phyloP scores from a whole-genome alignment of 108 stramenopile species.

The Skeletonema tropicum region DNA sequence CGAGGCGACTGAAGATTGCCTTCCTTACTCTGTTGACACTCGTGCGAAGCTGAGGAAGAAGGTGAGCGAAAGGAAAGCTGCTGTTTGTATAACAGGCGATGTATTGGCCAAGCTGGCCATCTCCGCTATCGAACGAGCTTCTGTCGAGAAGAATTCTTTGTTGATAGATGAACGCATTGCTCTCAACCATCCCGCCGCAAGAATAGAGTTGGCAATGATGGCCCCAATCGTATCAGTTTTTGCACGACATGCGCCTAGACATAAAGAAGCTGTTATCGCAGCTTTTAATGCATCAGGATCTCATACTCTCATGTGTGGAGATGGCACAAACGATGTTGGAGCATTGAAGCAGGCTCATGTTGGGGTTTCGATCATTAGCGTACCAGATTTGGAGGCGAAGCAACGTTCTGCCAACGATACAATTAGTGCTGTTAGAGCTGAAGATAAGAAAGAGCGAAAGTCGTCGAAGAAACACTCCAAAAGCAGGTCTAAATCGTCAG shows the following conservation, averaged over 20 bases:
- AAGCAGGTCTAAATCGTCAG: slow-evolving; percentile 25
- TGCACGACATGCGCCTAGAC: slow-evolving; percentile 94
- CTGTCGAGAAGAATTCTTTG: not conserved
- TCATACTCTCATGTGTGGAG: slow-evolving; percentile 96
- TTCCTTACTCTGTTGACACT: slow-evolving; percentile 39
- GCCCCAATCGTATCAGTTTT: slow-evolving; percentile 90
- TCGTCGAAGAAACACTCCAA: slow-evolving; percentile 21
- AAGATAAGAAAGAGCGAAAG: slow-evolving; percentile 60
- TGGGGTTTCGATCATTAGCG: slow-evolving; percentile 94
- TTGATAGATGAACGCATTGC: slow-evolving; percentile 46
- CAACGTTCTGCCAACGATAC: slow-evolving; percentile 60
- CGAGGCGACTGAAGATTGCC: not conserved
- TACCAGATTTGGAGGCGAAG: slow-evolving; percentile 91
- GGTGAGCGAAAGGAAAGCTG: slow-evolving; percentile 40
- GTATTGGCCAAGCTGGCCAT: slow-evolving; percentile 55
- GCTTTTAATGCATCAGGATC: slow-evolving; percentile 87
- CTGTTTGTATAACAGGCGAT: slow-evolving; percentile 68
- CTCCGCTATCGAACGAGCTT: slow-evolving; percentile 34
- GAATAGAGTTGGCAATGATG: slow-evolving; percentile 55
- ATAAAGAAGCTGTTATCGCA: slow-evolving; percentile 94
- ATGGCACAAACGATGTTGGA: slow-evolving; percentile 98
- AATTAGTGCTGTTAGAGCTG: slow-evolving; percentile 51
- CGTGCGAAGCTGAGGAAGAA: slow-evolving; percentile 31
- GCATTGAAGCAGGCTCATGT: slow-evolving; percentile 96
- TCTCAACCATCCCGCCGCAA: slow-evolving; percentile 68